These are phyloP conservation scores for Eimeria sp. DNA, from an alignment of 169 alveolate genomes.

Conservation along the genomic window DNA sequence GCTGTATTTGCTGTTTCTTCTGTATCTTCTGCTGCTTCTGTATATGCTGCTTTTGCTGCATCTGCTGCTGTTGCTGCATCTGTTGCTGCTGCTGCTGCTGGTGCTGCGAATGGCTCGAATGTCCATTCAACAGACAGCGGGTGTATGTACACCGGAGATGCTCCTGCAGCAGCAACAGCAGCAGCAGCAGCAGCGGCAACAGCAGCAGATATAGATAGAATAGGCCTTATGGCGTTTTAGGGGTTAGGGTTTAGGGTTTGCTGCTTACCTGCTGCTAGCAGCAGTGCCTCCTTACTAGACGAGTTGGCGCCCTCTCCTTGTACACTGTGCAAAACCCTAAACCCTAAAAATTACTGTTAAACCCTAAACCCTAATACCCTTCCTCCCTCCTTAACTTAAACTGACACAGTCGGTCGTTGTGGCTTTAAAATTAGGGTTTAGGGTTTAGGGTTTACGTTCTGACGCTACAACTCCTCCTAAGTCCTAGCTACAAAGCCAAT, in stretches of 20 bases:
- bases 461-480: too few relatives aligned
- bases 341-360: too few relatives aligned
- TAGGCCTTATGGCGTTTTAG: not conserved
- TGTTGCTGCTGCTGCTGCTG: constrained; percentile 34
- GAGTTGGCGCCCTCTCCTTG: too few relatives aligned
- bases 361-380: too few relatives aligned
- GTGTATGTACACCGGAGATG: constrained; percentile 40
- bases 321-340: too few relatives aligned
- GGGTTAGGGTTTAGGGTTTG: constrained; percentile 22
- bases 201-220: not conserved
- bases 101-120: not conserved
- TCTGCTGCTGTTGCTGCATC: not conserved
- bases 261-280: not conserved
- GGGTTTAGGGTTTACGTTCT: constrained; percentile 16
- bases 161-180: constrained; percentile 46
- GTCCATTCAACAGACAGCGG: not conserved
- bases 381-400: too few relatives aligned
- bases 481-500: too few relatives aligned
- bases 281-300: not conserved
- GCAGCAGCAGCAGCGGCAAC: not conserved
- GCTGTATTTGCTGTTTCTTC: not conserved
- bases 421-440: too few relatives aligned
- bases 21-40: not conserved
- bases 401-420: too few relatives aligned
- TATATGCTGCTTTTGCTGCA: not conserved